Conservation (phyloP, 257 asterid species). For the Solanum piurae region DNA sequence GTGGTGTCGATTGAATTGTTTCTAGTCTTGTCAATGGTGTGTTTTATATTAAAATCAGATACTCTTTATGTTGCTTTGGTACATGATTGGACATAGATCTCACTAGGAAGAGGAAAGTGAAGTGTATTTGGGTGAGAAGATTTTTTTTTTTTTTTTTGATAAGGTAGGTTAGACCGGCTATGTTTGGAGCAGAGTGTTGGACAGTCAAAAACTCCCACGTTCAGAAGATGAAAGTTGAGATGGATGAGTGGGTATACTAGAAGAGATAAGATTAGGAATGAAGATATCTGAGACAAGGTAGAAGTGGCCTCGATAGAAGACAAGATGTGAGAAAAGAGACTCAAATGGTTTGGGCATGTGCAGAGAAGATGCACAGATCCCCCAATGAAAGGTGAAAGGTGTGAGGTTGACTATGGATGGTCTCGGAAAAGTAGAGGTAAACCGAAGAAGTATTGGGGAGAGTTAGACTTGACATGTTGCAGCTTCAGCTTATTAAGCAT, state of each 20-base stretch:
- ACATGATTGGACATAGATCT: not conserved
- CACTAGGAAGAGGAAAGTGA: not conserved
- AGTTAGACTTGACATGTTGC: not conserved
- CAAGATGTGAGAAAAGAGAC: not conserved
- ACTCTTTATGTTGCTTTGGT: not conserved
- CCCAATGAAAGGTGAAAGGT: not conserved
- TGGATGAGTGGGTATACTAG: not conserved
- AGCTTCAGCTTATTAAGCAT: not conserved
- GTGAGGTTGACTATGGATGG: not conserved
- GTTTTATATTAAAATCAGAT: not conserved
- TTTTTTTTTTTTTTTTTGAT: too few relatives aligned
- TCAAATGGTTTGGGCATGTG: not conserved
- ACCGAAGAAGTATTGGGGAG: not conserved
- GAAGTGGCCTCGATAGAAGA: not conserved
- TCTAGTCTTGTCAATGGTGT: not conserved
- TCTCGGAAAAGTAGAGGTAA: not conserved
- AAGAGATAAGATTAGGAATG: not conserved
- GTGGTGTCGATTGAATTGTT: not conserved
- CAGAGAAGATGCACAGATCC: not conserved
- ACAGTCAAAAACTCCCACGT: not conserved
- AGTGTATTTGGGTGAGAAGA: not conserved
- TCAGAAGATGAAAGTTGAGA: not conserved
- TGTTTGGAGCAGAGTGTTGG: not conserved
- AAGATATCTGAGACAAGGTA: not conserved
- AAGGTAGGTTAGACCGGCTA: not conserved